These are phyloP conservation scores for Withania somnifera DNA, from an alignment of 305 asterid species.

Conservation along the genomic window DNA sequence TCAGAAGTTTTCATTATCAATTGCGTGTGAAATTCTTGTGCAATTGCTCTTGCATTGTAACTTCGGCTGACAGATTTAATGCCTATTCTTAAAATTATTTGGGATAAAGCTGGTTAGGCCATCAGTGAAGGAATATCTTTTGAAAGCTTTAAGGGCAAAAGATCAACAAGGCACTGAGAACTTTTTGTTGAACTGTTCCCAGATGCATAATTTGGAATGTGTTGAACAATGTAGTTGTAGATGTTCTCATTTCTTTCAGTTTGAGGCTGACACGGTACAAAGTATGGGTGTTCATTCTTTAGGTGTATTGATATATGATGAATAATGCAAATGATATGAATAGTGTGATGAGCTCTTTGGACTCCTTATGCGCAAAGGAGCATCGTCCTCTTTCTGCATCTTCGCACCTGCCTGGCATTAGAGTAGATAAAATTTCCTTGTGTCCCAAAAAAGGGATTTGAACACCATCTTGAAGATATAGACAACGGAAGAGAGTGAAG, in stretches of 20 bases:
- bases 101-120: too few relatives aligned
- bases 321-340: background rate
- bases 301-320: background rate
- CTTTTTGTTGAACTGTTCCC: too few relatives aligned
- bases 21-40: too few relatives aligned
- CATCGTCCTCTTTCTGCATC: background rate
- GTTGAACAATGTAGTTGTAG: background rate
- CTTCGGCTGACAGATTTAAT: too few relatives aligned
- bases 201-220: too few relatives aligned
- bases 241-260: background rate
- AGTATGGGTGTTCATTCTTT: background rate
- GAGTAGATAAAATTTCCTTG: background rate
- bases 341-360: background rate
- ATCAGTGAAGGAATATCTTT: too few relatives aligned
- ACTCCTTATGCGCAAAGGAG: background rate
- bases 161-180: too few relatives aligned
- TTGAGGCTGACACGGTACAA: background rate
- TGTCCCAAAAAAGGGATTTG: background rate
- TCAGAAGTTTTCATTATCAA: too few relatives aligned
- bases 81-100: too few relatives aligned
- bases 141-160: too few relatives aligned
- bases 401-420: background rate
- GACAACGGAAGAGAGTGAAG: background rate
- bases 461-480: background rate
- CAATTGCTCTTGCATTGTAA: too few relatives aligned